Conservation (phyloP, 2,329 filamentous ascomycete species). For the Penicillium paneum region DNA sequence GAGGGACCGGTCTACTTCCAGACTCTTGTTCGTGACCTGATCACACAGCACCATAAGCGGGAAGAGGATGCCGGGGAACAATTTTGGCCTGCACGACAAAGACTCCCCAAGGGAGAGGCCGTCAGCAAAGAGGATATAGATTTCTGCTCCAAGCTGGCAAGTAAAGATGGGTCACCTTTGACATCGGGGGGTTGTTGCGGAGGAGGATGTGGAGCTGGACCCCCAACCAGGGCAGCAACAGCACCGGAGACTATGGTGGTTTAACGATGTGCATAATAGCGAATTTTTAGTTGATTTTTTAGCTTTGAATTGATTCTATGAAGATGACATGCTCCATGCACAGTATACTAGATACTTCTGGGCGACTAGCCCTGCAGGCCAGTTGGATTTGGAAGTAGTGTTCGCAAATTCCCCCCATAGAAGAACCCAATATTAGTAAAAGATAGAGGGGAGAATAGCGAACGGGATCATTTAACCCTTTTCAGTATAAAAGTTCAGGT, state of each 20-base stretch:
- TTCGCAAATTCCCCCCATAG: neutral
- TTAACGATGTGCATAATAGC: constrained; percentile 6
- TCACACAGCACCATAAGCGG: constrained; percentile 46
- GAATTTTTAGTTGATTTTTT: neutral
- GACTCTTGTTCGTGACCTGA: constrained; percentile 48
- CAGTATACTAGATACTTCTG: neutral
- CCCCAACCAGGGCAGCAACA: neutral
- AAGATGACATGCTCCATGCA: neutral
- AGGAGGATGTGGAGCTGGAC: constrained; percentile 17
- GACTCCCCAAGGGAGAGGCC: constrained; percentile 25
- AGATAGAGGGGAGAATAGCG: neutral
- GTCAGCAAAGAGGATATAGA: constrained; percentile 32
- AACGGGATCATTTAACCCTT: constrained; percentile 15
- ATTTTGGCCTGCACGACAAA: constrained; percentile 52
- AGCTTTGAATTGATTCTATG: neutral
- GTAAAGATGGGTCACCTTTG: neutral
- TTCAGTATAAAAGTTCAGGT: constrained; percentile 4
- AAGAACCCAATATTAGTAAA: neutral
- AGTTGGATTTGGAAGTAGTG: neutral
- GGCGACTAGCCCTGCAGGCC: neutral
- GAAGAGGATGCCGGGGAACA: constrained; percentile 48
- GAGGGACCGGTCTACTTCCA: constrained; percentile 58
- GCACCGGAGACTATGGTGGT: constrained; percentile 18
- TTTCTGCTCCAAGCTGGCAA: constrained; percentile 28
- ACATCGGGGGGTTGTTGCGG: constrained; percentile 21